Conservation (phyloP, 1,139 yeast species). For the Taphrina pruni region DNA sequence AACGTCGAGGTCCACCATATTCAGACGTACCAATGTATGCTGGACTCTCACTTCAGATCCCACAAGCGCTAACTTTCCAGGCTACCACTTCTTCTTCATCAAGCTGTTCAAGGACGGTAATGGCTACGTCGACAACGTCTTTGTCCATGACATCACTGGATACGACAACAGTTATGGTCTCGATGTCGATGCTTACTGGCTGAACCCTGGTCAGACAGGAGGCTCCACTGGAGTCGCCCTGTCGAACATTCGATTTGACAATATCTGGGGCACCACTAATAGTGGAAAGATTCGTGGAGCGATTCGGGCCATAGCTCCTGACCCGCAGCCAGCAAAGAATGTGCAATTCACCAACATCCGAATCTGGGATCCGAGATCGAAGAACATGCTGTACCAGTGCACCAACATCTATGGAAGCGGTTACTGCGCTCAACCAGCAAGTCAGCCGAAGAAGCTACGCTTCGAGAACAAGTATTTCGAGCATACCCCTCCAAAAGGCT, state of each 20-base stretch:
- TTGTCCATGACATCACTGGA: slow-evolving; percentile 9
- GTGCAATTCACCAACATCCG: slow-evolving; percentile 6
- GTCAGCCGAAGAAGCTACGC: slow-evolving; percentile 1
- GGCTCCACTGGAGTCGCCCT: slow-evolving; percentile 17
- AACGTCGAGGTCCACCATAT: slow-evolving; percentile 10
- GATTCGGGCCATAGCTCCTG: background rate
- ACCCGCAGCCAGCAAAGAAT: slow-evolving; percentile 7
- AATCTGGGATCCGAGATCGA: slow-evolving; percentile 10
- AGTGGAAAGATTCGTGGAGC: slow-evolving; percentile 17
- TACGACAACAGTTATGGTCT: slow-evolving; percentile 10
- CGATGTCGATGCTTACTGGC: slow-evolving; percentile 13
- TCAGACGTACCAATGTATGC: slow-evolving; percentile 19
- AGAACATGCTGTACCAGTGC: slow-evolving; percentile 6
- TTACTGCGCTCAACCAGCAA: slow-evolving; percentile 1
- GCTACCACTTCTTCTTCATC: slow-evolving; percentile 11
- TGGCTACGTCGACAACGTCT: slow-evolving; percentile 3
- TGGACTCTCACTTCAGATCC: background rate
- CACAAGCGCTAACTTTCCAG: background rate
- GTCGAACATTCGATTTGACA: slow-evolving; percentile 16
- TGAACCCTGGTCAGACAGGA: slow-evolving; percentile 9
- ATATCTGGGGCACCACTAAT: slow-evolving; percentile 1
- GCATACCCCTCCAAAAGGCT: background rate
- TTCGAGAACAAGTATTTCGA: background rate
- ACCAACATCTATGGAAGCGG: slow-evolving; percentile 18
- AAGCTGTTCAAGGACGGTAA: slow-evolving; percentile 6